Evolutionary conservation across 2,329 filamentous ascomycete species (phyloP), one percentile per base, ranked within the genome.

Genomic region (Chaetomium globosum): DNA sequence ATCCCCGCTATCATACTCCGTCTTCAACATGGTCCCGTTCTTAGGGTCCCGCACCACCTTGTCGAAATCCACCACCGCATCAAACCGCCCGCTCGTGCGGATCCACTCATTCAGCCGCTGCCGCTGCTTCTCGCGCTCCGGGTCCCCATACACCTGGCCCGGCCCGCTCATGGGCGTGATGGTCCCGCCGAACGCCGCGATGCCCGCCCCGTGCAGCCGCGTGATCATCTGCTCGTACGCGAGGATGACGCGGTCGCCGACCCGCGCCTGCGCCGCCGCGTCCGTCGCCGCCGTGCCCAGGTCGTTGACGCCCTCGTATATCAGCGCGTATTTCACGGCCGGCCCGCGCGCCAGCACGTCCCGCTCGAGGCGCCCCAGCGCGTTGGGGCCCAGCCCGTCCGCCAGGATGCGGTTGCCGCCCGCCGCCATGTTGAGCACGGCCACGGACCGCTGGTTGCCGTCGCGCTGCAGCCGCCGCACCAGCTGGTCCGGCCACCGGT

Each of bases 301-400:
- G 71, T 89, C 87, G 71, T 88, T 88, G 46, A 89, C 84, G 21
- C 87, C 87, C 71, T 87, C 83, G 73, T 85, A 88, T 31, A 89
- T 75, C 72, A 89, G 78, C 36, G 80, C 83, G 72, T 85, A 87
- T 48, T 77, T 74, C 7, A 87, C 80, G 3, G 80, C 81, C 7
- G n/a, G 46, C 0, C 81, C 75, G 49, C 87, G 85, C 0, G 84
- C 77, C 2, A 89, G 77, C 0, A 88, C 81, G 71, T 89, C 87
- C 16, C 86, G 79, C 69, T 88, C 85, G 51, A 88, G 75, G 21
- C 86, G 81, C 9, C 80, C 79, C 3, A 87, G 76, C 0, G 82
- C 83, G 67, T 82, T 85, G 9, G 87, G 87, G 0, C 87, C 86
- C 0, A 87, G 76, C 0, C 86, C 83, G 69, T 88, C 85, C 19